Percentiles rank a stretch among this genome's conserved stretches.
Conservation (phyloP, 257 asterid species). For the Gardenia jasminoides region DNA sequence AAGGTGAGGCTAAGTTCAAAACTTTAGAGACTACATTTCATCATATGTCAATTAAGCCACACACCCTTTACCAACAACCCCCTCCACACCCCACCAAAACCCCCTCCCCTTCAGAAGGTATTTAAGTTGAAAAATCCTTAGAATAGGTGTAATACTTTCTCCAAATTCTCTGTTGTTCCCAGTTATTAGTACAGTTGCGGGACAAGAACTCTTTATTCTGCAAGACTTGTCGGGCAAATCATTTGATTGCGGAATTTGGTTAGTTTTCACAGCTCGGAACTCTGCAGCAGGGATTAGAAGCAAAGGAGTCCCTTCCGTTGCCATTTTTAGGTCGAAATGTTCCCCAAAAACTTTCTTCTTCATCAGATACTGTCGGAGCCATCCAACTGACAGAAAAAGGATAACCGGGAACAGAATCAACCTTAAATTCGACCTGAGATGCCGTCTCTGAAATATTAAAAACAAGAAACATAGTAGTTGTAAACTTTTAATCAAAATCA, state of each 20-base stretch:
- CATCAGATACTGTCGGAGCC: background rate
- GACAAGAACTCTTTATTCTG: constrained; percentile 32
- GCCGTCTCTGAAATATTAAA: constrained; percentile 24
- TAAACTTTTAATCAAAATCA: no score
- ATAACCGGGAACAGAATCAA: constrained; percentile 26
- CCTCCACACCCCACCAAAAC: no score
- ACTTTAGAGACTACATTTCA: background rate
- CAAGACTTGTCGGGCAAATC: constrained; percentile 43
- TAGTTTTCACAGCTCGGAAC: constrained; percentile 32
- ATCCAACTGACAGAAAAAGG: constrained; percentile 21
- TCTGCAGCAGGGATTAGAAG: constrained; percentile 27
- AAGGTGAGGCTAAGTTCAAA: background rate
- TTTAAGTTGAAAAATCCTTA: background rate
- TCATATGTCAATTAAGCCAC: background rate
- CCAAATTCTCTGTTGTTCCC: constrained; percentile 36
- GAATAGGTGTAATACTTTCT: constrained; percentile 21
- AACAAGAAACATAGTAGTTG: background rate
- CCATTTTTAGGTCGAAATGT: accelerated
- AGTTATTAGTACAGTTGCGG: constrained; percentile 31
- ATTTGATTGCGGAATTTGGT: background rate
- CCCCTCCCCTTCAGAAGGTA: no score
- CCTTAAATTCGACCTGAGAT: constrained; percentile 23
- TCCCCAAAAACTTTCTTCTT: background rate
- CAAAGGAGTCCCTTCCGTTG: constrained; percentile 21
- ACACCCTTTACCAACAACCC: no score